Base-by-base conservation (phyloP, 2,329 filamentous ascomycete species). In the Colletotrichum phormii region DNA sequence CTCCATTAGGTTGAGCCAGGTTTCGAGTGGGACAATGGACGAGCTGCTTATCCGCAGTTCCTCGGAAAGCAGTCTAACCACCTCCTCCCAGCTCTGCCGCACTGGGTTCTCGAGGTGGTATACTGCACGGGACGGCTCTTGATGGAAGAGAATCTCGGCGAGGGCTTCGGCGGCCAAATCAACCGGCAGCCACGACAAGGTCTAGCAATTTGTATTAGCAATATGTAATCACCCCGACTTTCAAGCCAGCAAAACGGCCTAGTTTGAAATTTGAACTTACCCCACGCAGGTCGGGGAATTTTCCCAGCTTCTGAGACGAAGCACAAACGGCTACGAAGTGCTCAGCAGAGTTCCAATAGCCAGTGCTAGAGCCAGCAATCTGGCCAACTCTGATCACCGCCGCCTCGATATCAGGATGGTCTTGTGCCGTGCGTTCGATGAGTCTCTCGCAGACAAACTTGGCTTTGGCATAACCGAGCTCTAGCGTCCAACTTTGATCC, bases 381-480 rank as follows among this genome's bases (percentile, higher is more conserved):
- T 77, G 76, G 4, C 76, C 76, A n/a, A 72, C 75, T 49, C 75
- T 75, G 5, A 75, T 60, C 26, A 62, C 72, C 7, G 74, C 63
- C n/a, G 74, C 64, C 60, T 77, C 75, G 6, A 64, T 55, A 2
- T 61, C 65, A 5, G 54, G 58, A 46, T 69, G 69, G 2, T 29
- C 49, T 22, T 59, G 24, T 2, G 75, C 68, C 1, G 75, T 73
- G 9, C 61, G 51, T 37, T 76, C 75, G 8, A 77, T 51, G 12
- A 77, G 73, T 69, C 74, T 76, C 46, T 77, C 76, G 22, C 76
- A 77, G 1, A 76, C 76, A 4, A 76, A 70, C 65, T 77, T 77
- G 35, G 68, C 76, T 46, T 77, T 73, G 12, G 76, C 76, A 37
- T 77, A 77, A 12, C 76, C 76, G 35, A 77, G 71, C 7, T 74